Evolutionary conservation across 2,329 filamentous ascomycete species (phyloP), one percentile per base, ranked within the genome.

Genomic region (Colletotrichum sp.): DNA sequence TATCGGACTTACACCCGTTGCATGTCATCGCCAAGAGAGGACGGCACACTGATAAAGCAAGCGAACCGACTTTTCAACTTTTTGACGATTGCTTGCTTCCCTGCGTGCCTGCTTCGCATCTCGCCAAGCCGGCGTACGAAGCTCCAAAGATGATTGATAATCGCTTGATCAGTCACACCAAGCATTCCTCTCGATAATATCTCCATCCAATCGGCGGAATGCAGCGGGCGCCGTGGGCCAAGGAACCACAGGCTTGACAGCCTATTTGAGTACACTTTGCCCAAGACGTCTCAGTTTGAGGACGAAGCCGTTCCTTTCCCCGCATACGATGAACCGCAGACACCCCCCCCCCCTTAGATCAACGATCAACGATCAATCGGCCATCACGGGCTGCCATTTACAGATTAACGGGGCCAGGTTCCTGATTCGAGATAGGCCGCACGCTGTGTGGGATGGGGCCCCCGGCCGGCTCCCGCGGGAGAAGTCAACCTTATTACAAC

Each of bases 201-300:
- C 70, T 76, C 70, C 73, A 36, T 59, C 73, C 70, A 76, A 76
- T 76, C 70, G 44, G 73, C 70, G 44, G 49, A 64, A 73, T 59
- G n/a, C 21, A 32, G 12, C 12, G 15, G 26, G 34, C 28, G n/a
- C 15, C n/a, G 21, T 72, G 24, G 69, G 55, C 69, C 72, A 49
- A 28, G 55, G 57, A 34, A 59, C 24, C 13, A n/a, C 26, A 63
- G 59, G 28, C 59, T n/a, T 12, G 21, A n/a, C 34, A 36, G 63
- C 10, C 52, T 5, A 30, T 57, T 36, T 30, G 21, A 28, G 21
- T 21, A 15, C 39, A 64, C 34, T 24, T 44, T 34, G 39, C 63
- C 39, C 70, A 67, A 63, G 70, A 59, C 64, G 70, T 75, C 55
- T 59, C 73, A 75, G 28, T 21, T 57, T 68, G 55, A 73, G 49